Conservation (phyloP, 306 rosid genomes). For the Pachyrhizus erosus region DNA sequence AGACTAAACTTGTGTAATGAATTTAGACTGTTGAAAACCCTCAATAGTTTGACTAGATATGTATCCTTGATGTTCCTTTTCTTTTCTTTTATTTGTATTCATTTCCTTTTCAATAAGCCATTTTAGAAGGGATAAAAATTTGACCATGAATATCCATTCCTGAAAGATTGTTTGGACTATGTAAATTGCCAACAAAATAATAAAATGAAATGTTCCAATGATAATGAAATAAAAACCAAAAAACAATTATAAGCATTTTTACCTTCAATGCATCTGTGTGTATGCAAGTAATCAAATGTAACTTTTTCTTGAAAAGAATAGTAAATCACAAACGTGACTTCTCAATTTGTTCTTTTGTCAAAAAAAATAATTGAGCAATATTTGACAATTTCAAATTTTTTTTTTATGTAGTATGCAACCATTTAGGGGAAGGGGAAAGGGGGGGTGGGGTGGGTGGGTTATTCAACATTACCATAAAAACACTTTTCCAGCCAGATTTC, state of each 20-base stretch:
- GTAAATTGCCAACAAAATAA: slow-evolving; percentile 24
- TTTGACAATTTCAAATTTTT: slow-evolving; percentile 27
- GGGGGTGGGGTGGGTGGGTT: not conserved
- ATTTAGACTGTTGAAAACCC: slow-evolving; percentile 13
- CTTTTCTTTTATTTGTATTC: not conserved
- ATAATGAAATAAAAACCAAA: slow-evolving; percentile 5
- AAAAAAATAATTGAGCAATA: slow-evolving; percentile 20
- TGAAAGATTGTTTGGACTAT: slow-evolving; percentile 10
- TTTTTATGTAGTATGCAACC: slow-evolving; percentile 32
- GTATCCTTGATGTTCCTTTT: slow-evolving; percentile 35
- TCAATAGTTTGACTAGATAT: slow-evolving; percentile 7
- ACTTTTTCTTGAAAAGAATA: slow-evolving; percentile 6
- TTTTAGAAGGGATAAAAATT: slow-evolving; percentile 10
- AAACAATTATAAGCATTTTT: not conserved
- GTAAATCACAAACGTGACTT: slow-evolving; percentile 15
- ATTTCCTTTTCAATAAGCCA: slow-evolving; percentile 5
- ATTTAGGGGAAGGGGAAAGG: not conserved
- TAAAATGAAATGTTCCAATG: not conserved
- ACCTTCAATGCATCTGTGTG: not conserved
- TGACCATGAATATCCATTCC: slow-evolving; percentile 1
- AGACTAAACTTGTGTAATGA: slow-evolving; percentile 17
- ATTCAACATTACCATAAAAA: slow-evolving; percentile 77
- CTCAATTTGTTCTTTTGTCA: slow-evolving; percentile 3
- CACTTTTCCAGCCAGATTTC: slow-evolving; percentile 99
- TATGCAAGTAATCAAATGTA: not conserved